Evolutionary conservation across 1,284 basidiomycete species (phyloP).

Genomic region (Cutaneotrichosporon sp.): DNA sequence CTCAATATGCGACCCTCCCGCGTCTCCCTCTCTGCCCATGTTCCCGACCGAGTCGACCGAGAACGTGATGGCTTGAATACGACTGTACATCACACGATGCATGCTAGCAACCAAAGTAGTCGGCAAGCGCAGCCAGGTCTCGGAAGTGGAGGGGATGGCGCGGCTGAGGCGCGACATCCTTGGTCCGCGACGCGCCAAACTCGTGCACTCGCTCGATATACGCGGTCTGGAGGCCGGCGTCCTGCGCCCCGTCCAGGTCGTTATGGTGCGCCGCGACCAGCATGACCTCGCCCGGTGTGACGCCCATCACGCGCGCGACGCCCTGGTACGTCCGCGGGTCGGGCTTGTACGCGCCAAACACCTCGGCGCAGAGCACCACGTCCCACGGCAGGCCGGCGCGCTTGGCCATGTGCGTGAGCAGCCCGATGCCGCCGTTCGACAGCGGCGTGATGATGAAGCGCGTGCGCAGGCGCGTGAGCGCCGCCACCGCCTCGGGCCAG

Average conservation of each 20-base stretch:
- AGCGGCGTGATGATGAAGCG: slow-evolving; percentile 18
- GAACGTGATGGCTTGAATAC: too few relatives aligned
- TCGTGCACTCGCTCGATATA: slow-evolving; percentile 20
- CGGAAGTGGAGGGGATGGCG: slow-evolving; percentile 18
- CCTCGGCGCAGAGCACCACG: slow-evolving; percentile 15
- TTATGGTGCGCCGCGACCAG: slow-evolving; percentile 22
- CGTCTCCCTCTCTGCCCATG: too few relatives aligned
- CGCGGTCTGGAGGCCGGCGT: slow-evolving; percentile 15
- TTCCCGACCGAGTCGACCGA: too few relatives aligned
- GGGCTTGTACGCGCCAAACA: slow-evolving; percentile 23
- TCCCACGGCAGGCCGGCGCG: slow-evolving; percentile 18
- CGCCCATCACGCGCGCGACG: slow-evolving; percentile 14
- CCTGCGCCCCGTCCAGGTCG: slow-evolving; percentile 21
- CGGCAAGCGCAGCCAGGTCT: slow-evolving; percentile 11
- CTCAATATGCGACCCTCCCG: too few relatives aligned
- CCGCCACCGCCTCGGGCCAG: slow-evolving; percentile 16
- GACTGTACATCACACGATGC: too few relatives aligned
- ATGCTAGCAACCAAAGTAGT: slow-evolving; percentile 16
- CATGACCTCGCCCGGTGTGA: slow-evolving; percentile 15
- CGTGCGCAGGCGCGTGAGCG: slow-evolving; percentile 7
- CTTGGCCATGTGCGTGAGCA: slow-evolving; percentile 22
- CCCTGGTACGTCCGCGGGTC: slow-evolving; percentile 12
- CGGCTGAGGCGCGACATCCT: neutral
- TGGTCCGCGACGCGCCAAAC: slow-evolving; percentile 8
- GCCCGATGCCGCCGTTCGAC: slow-evolving; percentile 19